phyloP scores from a whole-genome alignment of 73 alveolate genomes.

The Loxodes magnus region DNA sequence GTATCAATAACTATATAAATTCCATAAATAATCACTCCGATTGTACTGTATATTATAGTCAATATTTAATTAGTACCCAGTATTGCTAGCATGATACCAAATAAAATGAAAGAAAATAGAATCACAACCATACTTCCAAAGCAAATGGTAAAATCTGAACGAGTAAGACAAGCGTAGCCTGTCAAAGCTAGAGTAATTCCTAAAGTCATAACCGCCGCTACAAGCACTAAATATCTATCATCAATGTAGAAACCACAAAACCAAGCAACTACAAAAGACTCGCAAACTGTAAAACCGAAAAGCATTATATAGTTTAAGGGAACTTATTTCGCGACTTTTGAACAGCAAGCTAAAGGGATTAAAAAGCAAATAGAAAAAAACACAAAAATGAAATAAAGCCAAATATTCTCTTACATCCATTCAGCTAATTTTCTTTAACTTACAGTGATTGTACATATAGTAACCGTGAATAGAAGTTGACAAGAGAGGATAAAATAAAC shows the following conservation, averaged over 20 bases:
- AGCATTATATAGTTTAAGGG: conserved; percentile 37
- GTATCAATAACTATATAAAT: conserved; percentile 45
- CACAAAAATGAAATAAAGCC: too few relatives aligned
- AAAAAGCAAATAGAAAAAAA: too few relatives aligned
- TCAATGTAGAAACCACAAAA: conserved; percentile 17
- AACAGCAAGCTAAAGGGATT: conserved; percentile 21
- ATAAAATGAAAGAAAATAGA: conserved; percentile 14
- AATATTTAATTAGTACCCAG: not conserved
- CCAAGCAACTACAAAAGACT: conserved; percentile 26
- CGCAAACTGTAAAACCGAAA: conserved; percentile 32
- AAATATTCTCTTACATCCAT: too few relatives aligned
- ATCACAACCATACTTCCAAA: conserved; percentile 24
- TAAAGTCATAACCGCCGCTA: conserved; percentile 26
- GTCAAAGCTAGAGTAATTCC: conserved; percentile 21
- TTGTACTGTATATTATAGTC: conserved; percentile 17
- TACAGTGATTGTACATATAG: too few relatives aligned
- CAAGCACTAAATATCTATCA: conserved; percentile 10
- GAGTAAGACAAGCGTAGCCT: conserved; percentile 22
- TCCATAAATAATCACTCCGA: conserved; percentile 30
- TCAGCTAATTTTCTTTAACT: too few relatives aligned
- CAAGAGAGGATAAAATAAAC: too few relatives aligned
- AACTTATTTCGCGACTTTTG: conserved; percentile 26
- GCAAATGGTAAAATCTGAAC: conserved; percentile 15
- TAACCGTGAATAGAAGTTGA: too few relatives aligned
- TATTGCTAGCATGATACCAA: not conserved